Evolutionary conservation across 1,284 basidiomycete genomes (phyloP).

Genomic region (Moesziomyces sp.): DNA sequence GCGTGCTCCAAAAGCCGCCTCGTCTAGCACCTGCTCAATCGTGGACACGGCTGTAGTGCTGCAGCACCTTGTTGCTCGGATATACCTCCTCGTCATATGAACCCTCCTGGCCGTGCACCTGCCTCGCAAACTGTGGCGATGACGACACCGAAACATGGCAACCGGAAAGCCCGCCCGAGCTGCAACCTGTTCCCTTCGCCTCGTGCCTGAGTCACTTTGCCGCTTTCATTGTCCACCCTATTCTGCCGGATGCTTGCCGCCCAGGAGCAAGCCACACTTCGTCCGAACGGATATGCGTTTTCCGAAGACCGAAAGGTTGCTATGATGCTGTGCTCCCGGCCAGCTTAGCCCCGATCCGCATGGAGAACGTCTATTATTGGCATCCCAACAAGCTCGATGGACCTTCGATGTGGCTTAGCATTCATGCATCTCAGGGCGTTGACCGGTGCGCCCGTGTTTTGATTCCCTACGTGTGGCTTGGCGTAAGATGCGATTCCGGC

Average conservation of each 20-base stretch:
- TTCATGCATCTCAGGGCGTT: neutral
- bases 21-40: too few relatives aligned
- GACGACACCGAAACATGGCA: conserved; percentile 8
- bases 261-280: conserved; percentile 15
- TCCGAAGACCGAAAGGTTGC: neutral
- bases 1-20: too few relatives aligned
- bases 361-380: conserved; percentile 2
- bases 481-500: neutral
- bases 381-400: neutral
- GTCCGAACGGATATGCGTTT: neutral
- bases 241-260: neutral
- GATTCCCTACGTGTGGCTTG: neutral
- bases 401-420: neutral
- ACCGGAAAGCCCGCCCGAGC: neutral
- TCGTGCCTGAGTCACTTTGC: neutral
- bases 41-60: too few relatives aligned
- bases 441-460: too few relatives aligned
- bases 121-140: conserved; percentile 11
- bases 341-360: neutral
- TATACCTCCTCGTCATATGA: neutral
- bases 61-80: too few relatives aligned
- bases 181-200: neutral
- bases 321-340: neutral
- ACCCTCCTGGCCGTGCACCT: neutral
- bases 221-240: neutral